These are phyloP conservation scores for Bipolaris gigantea DNA, from an alignment of 2,329 filamentous ascomycete species.

Conservation along the genomic window DNA sequence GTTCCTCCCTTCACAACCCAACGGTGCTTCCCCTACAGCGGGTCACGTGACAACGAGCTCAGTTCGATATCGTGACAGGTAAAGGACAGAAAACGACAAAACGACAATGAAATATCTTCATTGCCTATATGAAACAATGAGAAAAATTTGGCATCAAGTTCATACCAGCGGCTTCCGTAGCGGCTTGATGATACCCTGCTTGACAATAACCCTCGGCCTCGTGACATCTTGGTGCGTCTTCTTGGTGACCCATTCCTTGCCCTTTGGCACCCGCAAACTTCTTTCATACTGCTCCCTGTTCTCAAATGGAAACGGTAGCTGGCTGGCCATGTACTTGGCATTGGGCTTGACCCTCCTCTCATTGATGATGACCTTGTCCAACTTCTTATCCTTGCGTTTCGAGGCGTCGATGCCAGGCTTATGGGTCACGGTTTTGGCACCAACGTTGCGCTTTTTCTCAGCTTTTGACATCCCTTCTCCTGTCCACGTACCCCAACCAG, in stretches of 20 bases:
- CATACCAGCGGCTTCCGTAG: conserved; percentile 73
- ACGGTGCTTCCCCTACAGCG: background rate
- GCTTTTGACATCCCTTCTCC: conserved; percentile 78
- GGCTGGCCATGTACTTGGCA: conserved; percentile 79
- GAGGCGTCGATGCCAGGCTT: conserved; percentile 73
- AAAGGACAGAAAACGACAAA: background rate
- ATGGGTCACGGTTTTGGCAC: conserved; percentile 62
- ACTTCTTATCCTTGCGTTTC: conserved; percentile 77
- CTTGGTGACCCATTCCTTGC: conserved; percentile 96
- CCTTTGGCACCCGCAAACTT: conserved; percentile 80
- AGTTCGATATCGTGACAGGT: background rate
- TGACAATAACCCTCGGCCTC: conserved; percentile 86
- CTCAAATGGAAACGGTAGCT: conserved; percentile 89
- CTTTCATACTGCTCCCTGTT: conserved; percentile 86
- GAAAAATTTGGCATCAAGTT: background rate
- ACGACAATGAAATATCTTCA: background rate
- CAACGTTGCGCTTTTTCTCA: conserved; percentile 57
- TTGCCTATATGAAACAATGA: background rate
- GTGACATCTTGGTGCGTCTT: conserved; percentile 86
- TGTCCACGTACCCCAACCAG: conserved; percentile 92
- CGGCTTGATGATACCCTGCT: conserved; percentile 89
- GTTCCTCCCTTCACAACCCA: background rate
- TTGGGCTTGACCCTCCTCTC: conserved; percentile 93
- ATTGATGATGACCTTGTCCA: conserved; percentile 86
- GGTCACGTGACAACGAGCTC: background rate